A percentile compares a stretch with the other conserved stretches of the same genome.
phyloP scores from a whole-genome alignment of 2,329 filamentous ascomycete species.

The Alternaria dauci region DNA sequence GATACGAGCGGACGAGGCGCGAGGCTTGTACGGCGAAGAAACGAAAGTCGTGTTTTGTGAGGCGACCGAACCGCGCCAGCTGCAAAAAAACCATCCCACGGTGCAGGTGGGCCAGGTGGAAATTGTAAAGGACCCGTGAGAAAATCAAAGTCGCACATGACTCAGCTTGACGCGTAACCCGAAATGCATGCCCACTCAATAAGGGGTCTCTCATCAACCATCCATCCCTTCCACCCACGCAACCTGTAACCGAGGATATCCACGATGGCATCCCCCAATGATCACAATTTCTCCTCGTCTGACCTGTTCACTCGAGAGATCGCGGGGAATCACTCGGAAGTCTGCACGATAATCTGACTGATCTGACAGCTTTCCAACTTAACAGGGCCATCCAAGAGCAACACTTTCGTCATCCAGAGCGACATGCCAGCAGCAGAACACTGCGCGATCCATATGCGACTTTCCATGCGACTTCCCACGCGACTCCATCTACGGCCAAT shows the following conservation, averaged over 20 bases:
- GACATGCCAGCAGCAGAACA: slow-evolving; percentile 4
- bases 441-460: not conserved
- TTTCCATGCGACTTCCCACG: not conserved
- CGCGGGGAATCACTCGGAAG: not conserved
- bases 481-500: not conserved
- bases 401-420: slow-evolving; percentile 1
- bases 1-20: not conserved
- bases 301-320: not conserved
- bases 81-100: not conserved
- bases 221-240: not conserved
- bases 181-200: slow-evolving; percentile 2
- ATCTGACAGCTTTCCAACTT: not conserved
- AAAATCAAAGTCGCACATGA: slow-evolving; percentile 8
- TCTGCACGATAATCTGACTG: not conserved
- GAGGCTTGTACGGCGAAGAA: not conserved
- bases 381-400: not conserved
- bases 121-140: not conserved
- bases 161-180: slow-evolving; percentile 11
- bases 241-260: not conserved
- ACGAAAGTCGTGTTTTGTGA: not conserved
- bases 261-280: not conserved
- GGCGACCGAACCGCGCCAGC: not conserved
- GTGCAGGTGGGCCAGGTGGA: not conserved
- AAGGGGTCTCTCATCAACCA: not conserved
- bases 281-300: not conserved